Conservation (phyloP, 768 basidiomycete species). For the Erythrobasidium yunnanense region DNA sequence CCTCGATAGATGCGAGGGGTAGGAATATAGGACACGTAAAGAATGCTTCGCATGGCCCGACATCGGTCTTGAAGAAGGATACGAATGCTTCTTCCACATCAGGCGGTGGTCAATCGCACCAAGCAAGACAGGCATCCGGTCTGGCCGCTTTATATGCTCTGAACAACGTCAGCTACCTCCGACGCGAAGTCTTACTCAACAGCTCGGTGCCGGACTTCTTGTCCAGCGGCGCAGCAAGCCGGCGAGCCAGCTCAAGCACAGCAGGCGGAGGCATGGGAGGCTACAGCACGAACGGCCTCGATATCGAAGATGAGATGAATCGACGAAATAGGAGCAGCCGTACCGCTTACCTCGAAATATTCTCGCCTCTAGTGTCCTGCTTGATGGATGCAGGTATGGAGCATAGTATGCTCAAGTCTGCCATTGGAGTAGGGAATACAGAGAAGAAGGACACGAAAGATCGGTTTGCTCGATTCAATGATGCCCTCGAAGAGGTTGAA, state of each 20-base stretch:
- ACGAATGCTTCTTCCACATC: no score
- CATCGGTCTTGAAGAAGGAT: no score
- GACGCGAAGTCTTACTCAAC: conserved; percentile 32
- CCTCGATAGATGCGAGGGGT: conserved; percentile 30
- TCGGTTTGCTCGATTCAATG: conserved; percentile 37
- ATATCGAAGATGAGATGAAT: conserved; percentile 35
- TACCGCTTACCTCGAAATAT: conserved; percentile 36
- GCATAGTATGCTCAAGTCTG: conserved; percentile 30
- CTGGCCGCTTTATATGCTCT: conserved; percentile 35
- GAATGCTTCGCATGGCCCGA: neutral
- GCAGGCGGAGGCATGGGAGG: conserved; percentile 15
- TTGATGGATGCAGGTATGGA: conserved; percentile 36
- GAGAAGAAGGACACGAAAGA: conserved; percentile 37
- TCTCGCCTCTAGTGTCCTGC: conserved; percentile 34
- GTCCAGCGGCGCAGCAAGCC: neutral
- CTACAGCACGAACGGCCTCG: no score
- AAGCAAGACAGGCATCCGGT: conserved; percentile 8
- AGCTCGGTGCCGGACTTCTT: conserved; percentile 33
- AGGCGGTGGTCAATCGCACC: neutral
- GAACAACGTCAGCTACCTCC: conserved; percentile 37
- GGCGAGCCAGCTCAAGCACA: neutral
- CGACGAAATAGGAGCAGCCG: conserved; percentile 34
- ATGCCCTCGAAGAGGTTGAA: conserved; percentile 37
- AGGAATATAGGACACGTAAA: neutral
- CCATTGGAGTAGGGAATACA: conserved; percentile 23